phyloP scores from a whole-genome alignment of 371 early-diverging fungal species.

The Syncephalastrum sp. region DNA sequence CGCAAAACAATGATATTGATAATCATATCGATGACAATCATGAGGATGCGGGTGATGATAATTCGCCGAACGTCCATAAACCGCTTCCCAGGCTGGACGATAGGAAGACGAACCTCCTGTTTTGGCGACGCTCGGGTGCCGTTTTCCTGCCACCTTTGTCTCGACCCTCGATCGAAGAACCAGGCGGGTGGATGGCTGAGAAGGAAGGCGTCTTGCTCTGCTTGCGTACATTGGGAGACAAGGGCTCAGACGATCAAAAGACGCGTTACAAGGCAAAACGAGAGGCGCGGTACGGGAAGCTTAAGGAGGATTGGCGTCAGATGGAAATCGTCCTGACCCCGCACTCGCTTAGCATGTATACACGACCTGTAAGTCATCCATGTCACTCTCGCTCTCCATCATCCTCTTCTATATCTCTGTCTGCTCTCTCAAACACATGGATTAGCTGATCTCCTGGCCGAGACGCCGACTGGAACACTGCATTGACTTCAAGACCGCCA shows the following conservation, averaged over 20 bases:
- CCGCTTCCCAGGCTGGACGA: no score
- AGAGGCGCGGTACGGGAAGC: slow-evolving; percentile 17
- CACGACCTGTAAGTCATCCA: slow-evolving; percentile 27
- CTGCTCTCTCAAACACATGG: slow-evolving; percentile 14
- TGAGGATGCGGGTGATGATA: no score
- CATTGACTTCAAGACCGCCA: slow-evolving; percentile 11
- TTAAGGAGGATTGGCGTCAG: slow-evolving; percentile 38
- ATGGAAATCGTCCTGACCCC: slow-evolving; percentile 26
- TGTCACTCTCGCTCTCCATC: neutral
- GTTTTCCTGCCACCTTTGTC: slow-evolving; percentile 20
- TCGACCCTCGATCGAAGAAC: neutral
- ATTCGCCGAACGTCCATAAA: no score
- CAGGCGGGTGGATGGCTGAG: neutral
- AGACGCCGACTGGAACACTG: slow-evolving; percentile 24
- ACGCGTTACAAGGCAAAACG: slow-evolving; percentile 31
- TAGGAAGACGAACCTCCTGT: no score
- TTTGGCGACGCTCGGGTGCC: slow-evolving; percentile 16
- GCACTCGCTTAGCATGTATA: slow-evolving; percentile 17
- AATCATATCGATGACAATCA: no score
- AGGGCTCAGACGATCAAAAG: slow-evolving; percentile 17
- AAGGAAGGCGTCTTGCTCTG: slow-evolving; percentile 33
- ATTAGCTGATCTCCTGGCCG: slow-evolving; percentile 23
- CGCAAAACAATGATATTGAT: no score
- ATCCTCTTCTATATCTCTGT: neutral
- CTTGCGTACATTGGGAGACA: slow-evolving; percentile 16